These are phyloP conservation scores for Rhodotorula sphaerocarpa DNA, from an alignment of 768 basidiomycete species.

Conservation along the genomic window DNA sequence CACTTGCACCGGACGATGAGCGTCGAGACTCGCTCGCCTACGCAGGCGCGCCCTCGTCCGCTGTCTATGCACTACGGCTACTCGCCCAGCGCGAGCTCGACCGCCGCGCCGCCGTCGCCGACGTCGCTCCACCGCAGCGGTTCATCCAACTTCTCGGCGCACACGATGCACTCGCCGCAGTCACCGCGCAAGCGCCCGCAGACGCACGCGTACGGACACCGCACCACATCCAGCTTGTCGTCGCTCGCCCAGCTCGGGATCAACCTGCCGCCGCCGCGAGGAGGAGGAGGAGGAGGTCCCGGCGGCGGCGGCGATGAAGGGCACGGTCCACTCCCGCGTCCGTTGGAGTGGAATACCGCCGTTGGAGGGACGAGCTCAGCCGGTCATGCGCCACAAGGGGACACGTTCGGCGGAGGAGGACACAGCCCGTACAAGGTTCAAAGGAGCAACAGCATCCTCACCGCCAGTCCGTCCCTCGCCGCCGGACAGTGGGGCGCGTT, in stretches of 20 bases:
- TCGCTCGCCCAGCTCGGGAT: slow-evolving; percentile 21
- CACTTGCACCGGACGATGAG: too few relatives aligned
- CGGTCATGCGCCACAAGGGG: neutral
- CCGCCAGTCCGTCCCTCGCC: neutral
- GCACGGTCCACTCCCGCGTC: neutral
- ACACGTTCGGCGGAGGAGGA: neutral
- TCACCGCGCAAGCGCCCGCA: neutral
- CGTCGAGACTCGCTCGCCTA: too few relatives aligned
- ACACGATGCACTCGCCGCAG: neutral
- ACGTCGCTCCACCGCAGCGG: too few relatives aligned
- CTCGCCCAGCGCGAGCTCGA: too few relatives aligned
- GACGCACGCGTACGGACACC: neutral
- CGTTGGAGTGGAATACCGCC: neutral
- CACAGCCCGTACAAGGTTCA: neutral
- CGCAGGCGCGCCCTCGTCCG: too few relatives aligned
- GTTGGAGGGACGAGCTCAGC: too few relatives aligned
- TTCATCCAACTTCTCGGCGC: too few relatives aligned
- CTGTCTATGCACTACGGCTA: too few relatives aligned
- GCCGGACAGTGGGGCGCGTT: slow-evolving; percentile 14
- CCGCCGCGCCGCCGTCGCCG: too few relatives aligned
- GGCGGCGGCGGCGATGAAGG: too few relatives aligned
- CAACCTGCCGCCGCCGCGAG: neutral
- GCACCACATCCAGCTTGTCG: slow-evolving; percentile 8
- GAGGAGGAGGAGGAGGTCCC: too few relatives aligned
- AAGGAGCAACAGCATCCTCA: slow-evolving; percentile 2